These are phyloP conservation scores for Gastrodia elata DNA, from an alignment of 106 monocot species.

Conservation along the genomic window DNA sequence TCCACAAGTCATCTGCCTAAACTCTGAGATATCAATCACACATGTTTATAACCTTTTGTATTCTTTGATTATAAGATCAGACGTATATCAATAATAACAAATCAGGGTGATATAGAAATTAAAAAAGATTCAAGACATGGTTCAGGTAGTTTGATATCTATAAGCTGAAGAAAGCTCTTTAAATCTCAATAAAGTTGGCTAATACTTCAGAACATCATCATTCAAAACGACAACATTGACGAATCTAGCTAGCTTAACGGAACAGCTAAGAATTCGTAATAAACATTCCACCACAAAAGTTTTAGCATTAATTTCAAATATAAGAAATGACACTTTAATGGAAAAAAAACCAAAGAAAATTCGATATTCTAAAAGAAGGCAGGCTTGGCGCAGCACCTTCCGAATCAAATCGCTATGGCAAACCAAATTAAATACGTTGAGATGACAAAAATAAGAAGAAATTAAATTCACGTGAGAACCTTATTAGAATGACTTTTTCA, in stretches of 20 bases:
- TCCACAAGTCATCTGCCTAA: background rate
- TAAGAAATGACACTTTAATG: no score
- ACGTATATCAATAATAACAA: background rate
- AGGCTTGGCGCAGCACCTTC: background rate
- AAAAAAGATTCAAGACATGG: background rate
- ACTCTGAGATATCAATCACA: background rate
- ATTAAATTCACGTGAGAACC: background rate
- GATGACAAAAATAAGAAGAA: background rate
- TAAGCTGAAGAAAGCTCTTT: background rate
- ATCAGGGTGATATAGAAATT: background rate
- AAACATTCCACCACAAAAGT: background rate
- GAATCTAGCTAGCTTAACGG: background rate
- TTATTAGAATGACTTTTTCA: background rate
- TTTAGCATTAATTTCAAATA: background rate
- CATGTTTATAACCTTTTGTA: background rate
- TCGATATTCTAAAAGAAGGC: background rate
- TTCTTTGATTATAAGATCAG: background rate
- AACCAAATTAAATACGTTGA: background rate
- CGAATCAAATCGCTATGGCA: background rate
- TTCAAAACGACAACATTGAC: background rate
- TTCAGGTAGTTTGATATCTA: background rate
- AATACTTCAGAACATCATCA: background rate
- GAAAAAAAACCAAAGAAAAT: background rate
- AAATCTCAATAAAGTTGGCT: background rate
- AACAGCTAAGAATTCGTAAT: background rate